Percentiles rank a stretch among this genome's conserved stretches.
Evolutionary conservation across 1,284 basidiomycete genomes (phyloP).

Genomic region (Ustilago sp.): DNA sequence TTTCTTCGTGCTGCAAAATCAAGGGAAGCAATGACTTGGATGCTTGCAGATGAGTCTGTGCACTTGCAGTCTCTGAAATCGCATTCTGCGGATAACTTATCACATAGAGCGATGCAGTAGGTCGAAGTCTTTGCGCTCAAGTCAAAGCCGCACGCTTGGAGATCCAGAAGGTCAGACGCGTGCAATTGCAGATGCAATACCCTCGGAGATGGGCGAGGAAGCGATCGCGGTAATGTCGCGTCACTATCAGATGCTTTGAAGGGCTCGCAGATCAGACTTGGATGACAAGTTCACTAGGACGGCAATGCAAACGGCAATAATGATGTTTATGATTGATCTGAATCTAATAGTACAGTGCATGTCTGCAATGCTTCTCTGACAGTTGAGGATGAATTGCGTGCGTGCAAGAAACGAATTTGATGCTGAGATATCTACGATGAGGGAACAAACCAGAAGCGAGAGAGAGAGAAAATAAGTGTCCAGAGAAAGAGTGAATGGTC

Average conservation of each 20-base stretch:
- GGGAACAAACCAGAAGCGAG: not conserved
- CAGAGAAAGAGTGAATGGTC: not conserved
- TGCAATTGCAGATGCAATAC: not conserved
- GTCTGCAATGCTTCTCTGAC: not conserved
- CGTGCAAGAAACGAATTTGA: conserved; percentile 1
- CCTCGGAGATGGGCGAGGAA: conserved; percentile 9
- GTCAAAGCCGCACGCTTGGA: not conserved
- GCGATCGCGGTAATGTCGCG: not conserved
- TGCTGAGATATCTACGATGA: conserved; percentile 8
- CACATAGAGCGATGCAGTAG: too few species aligned
- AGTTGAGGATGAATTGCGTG: not conserved
- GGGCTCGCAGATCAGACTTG: not conserved
- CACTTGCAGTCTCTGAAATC: not conserved
- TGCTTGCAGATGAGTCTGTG: not conserved
- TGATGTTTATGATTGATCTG: not conserved
- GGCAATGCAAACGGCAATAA: not conserved
- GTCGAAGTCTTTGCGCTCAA: not conserved
- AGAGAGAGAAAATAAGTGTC: not conserved
- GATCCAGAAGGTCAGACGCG: not conserved
- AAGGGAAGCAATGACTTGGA: not conserved
- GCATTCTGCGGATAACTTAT: too few species aligned
- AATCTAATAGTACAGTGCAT: conserved; percentile 8
- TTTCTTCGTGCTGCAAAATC: not conserved
- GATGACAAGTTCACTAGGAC: not conserved
- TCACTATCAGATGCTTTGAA: not conserved